phyloP scores from a whole-genome alignment of 352 stramenopile species.

The Globisporangium splendens region DNA sequence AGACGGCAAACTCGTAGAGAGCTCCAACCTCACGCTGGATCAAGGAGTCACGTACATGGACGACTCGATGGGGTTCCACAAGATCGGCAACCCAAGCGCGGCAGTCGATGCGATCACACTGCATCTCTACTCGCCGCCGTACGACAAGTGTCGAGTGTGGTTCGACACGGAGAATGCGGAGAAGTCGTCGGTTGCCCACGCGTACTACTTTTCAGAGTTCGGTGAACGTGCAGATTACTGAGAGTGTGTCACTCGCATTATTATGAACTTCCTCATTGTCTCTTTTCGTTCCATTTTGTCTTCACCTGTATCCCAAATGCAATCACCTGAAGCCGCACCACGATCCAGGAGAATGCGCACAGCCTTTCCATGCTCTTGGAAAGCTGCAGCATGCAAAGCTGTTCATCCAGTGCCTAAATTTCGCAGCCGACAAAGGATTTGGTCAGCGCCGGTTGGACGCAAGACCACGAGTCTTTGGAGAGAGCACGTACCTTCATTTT shows the following conservation, averaged over 20 bases:
- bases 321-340: no score
- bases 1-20: slow-evolving; percentile 22
- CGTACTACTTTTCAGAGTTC: slow-evolving; percentile 79
- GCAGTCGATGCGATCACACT: slow-evolving; percentile 58
- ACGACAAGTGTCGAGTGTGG: slow-evolving; percentile 78
- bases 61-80: slow-evolving; percentile 79
- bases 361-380: slow-evolving; percentile 66
- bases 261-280: background rate
- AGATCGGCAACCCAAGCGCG: slow-evolving; percentile 60
- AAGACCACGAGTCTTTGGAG: background rate
- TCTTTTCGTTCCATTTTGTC: background rate
- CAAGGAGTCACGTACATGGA: slow-evolving; percentile 55
- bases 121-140: slow-evolving; percentile 84
- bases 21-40: slow-evolving; percentile 24
- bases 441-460: background rate
- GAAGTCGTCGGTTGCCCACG: slow-evolving; percentile 55
- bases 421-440: background rate
- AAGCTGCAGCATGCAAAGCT: slow-evolving; percentile 56
- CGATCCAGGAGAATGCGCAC: slow-evolving; percentile 48
- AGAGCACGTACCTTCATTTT: slow-evolving; percentile 46
- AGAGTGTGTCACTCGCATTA: background rate
- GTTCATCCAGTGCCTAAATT: slow-evolving; percentile 58
- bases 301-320: no score
- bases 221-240: slow-evolving; percentile 50
- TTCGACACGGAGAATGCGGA: slow-evolving; percentile 50